Evolutionary conservation across 1,284 basidiomycete genomes (phyloP).

Genomic region (Trichosporon ovoides): DNA sequence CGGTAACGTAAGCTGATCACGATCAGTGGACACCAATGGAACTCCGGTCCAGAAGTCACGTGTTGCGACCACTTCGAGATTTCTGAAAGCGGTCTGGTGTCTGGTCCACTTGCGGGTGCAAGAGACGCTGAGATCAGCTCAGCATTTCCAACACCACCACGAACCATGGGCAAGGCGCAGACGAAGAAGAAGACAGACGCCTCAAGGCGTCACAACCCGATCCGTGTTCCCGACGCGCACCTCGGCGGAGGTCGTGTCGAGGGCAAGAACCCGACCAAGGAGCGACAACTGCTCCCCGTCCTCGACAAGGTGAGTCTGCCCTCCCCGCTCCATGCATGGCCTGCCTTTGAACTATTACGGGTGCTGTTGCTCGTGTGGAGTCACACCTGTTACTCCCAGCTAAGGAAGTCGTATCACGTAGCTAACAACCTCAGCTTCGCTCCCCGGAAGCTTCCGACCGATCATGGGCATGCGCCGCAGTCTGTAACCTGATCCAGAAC

Average conservation of each 20-base stretch:
- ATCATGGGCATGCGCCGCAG: conserved; percentile 87
- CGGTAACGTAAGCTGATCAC: too few relatives aligned
- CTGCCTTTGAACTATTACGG: too few relatives aligned
- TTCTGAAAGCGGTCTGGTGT: too few relatives aligned
- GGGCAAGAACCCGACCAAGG: conserved; percentile 56
- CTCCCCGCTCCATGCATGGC: too few relatives aligned
- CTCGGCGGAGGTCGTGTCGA: conserved; percentile 60
- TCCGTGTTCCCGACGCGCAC: conserved; percentile 85
- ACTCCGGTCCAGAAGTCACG: too few relatives aligned
- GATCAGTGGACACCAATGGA: too few relatives aligned
- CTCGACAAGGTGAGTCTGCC: conserved; percentile 67
- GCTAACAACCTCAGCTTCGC: conserved; percentile 31
- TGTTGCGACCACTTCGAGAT: too few relatives aligned
- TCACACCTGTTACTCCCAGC: too few relatives aligned
- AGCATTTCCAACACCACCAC: not conserved
- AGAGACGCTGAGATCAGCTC: not conserved
- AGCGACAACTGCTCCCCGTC: conserved; percentile 72
- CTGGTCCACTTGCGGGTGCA: too few relatives aligned
- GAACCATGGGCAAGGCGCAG: conserved; percentile 77
- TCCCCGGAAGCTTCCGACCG: conserved; percentile 67
- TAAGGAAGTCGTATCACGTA: too few relatives aligned
- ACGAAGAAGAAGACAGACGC: conserved; percentile 59
- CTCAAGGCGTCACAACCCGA: conserved; percentile 76
- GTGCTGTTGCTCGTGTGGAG: too few relatives aligned
- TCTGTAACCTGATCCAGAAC: conserved; percentile 81